These are phyloP conservation scores for Fusarium heterosporum DNA, from an alignment of 2,329 filamentous ascomycete species.

Conservation along the genomic window DNA sequence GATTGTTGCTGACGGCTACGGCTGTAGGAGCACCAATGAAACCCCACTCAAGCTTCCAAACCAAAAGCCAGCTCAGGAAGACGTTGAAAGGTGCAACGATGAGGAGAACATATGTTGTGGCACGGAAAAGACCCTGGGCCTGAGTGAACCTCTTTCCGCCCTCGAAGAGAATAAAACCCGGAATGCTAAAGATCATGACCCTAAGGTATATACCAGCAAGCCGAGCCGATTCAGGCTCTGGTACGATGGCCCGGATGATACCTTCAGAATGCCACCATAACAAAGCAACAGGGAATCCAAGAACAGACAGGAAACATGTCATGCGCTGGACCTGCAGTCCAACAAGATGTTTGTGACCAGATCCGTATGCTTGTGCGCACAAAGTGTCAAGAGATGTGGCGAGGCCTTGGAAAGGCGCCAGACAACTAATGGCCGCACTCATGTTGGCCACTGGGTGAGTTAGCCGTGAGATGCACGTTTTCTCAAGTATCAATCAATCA, in stretches of 20 bases:
- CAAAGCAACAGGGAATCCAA: constrained; percentile 77
- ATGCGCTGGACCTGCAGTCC: constrained; percentile 85
- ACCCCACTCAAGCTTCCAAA: constrained; percentile 76
- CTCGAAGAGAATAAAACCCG: constrained; percentile 82
- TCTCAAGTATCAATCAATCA: neutral
- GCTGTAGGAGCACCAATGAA: constrained; percentile 87
- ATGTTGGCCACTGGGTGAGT: constrained; percentile 66
- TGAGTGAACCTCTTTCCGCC: constrained; percentile 84
- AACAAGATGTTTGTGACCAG: constrained; percentile 88
- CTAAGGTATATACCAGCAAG: constrained; percentile 80
- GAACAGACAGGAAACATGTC: constrained; percentile 78
- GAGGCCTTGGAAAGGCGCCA: constrained; percentile 84
- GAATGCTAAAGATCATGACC: constrained; percentile 77
- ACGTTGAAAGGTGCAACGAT: constrained; percentile 82
- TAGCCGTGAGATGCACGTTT: constrained; percentile 8
- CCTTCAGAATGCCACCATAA: constrained; percentile 77
- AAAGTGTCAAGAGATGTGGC: constrained; percentile 92
- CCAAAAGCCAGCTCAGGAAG: constrained; percentile 81
- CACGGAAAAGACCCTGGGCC: constrained; percentile 83
- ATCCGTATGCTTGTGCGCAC: constrained; percentile 93
- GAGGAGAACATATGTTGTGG: constrained; percentile 80
- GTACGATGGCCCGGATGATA: constrained; percentile 65
- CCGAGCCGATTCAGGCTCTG: constrained; percentile 69
- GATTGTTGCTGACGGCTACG: constrained; percentile 80
- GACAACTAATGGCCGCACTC: constrained; percentile 83